Evolutionary conservation across 179 eudicot species (phyloP).

Genomic region (Silene coronaria): DNA sequence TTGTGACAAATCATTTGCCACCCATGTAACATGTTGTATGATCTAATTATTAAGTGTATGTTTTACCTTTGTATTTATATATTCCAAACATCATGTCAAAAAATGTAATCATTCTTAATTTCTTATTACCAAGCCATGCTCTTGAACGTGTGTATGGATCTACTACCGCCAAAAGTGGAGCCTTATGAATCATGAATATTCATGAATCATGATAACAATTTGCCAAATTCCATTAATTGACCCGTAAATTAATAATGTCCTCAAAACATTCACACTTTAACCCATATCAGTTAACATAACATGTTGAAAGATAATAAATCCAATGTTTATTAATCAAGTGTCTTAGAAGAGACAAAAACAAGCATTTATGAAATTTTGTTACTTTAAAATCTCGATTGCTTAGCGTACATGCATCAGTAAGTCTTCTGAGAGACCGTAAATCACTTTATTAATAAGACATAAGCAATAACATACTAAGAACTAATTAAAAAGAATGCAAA

Average conservation of each 20-base stretch:
- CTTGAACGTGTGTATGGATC: not conserved
- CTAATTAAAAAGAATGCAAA: no score
- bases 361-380: no score
- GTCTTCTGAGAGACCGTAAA: no score
- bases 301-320: not conserved
- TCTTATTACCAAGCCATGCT: not conserved
- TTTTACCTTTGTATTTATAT: not conserved
- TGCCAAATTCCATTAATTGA: not conserved
- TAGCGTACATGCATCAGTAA: no score
- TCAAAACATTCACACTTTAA: constrained; percentile 1
- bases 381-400: no score
- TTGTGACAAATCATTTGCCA: not conserved
- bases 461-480: no score
- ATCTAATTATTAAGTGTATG: not conserved
- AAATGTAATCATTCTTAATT: not conserved
- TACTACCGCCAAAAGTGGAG: not conserved
- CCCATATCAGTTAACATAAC: not conserved
- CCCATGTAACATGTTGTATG: not conserved
- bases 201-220: not conserved
- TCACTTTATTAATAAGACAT: no score
- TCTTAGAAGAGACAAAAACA: not conserved
- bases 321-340: not conserved
- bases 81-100: not conserved
- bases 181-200: not conserved
- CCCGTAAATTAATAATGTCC: not conserved